phyloP scores from a whole-genome alignment of 1,284 basidiomycete genomes.

The Cryptococcus sp. region DNA sequence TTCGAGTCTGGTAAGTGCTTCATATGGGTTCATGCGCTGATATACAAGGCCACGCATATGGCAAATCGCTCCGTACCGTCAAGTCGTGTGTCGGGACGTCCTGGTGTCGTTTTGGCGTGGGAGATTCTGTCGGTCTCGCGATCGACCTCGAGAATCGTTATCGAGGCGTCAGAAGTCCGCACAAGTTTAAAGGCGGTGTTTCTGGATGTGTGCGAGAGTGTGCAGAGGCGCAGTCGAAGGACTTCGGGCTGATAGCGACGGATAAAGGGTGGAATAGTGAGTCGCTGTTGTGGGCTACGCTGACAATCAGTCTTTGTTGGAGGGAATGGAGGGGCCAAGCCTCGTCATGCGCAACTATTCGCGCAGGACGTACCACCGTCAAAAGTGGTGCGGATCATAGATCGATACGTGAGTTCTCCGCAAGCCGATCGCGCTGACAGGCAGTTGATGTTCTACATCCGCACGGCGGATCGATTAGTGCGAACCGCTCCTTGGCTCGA shows the following conservation, averaged over 20 bases:
- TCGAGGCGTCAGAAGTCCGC: conserved; percentile 66
- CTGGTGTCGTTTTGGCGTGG: conserved; percentile 75
- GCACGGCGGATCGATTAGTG: conserved; percentile 67
- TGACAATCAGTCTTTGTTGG: conserved; percentile 63
- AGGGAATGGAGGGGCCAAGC: conserved; percentile 73
- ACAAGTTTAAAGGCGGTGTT: conserved; percentile 78
- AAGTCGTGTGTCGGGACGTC: conserved; percentile 63
- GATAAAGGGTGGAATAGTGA: conserved; percentile 73
- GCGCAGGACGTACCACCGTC: conserved; percentile 64
- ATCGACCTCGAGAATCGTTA: conserved; percentile 73
- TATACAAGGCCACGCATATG: conserved; percentile 63
- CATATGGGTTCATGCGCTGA: too few species aligned
- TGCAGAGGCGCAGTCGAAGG: conserved; percentile 73
- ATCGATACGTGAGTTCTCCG: conserved; percentile 58
- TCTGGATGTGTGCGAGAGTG: conserved; percentile 73
- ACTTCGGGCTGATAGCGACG: conserved; percentile 76
- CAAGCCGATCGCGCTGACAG: neutral
- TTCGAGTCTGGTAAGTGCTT: conserved; percentile 64
- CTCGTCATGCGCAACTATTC: conserved; percentile 61
- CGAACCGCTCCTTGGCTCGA: conserved; percentile 79
- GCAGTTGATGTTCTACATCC: conserved; percentile 67
- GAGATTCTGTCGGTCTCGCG: conserved; percentile 73
- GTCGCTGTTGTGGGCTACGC: conserved; percentile 19
- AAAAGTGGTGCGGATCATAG: conserved; percentile 66
- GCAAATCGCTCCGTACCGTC: conserved; percentile 62